Evolutionary conservation across 192 early-diverging fungal genomes (phyloP).

Genomic region (Tieghemiomyces parasiticus): DNA sequence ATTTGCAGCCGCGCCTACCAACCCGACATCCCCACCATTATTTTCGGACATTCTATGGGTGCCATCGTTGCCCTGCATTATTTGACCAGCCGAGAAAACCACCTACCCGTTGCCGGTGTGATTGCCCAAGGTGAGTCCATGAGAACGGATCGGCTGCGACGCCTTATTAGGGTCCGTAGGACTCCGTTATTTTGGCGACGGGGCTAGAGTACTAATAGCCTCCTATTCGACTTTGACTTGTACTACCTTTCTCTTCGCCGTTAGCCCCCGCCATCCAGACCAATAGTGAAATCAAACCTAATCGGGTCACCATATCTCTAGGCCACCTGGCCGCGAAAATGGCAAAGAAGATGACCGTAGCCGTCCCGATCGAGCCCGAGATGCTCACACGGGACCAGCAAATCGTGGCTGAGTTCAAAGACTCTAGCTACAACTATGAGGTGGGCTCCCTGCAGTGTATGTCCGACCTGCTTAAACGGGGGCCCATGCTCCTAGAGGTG

Average conservation of each 20-base stretch:
- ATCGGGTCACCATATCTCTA: not conserved
- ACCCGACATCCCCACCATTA: conserved; percentile 28
- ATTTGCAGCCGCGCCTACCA: conserved; percentile 19
- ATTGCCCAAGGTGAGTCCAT: conserved; percentile 2
- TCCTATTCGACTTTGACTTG: too few species aligned
- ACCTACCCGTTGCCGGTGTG: not conserved
- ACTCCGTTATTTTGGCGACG: too few species aligned
- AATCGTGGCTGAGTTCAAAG: conserved; percentile 6
- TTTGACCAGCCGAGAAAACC: not conserved
- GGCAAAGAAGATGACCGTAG: not conserved
- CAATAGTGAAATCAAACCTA: conserved; percentile 1
- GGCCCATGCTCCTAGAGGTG: conserved; percentile 13
- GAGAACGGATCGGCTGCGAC: too few species aligned
- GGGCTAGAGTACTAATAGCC: too few species aligned
- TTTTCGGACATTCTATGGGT: conserved; percentile 42
- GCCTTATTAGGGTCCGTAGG: too few species aligned
- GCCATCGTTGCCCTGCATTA: conserved; percentile 26
- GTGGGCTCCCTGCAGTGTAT: conserved; percentile 5
- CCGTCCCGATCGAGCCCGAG: not conserved
- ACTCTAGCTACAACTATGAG: not conserved
- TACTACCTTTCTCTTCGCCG: too few species aligned
- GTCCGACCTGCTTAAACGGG: conserved; percentile 17
- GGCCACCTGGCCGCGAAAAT: conserved; percentile 9
- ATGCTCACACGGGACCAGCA: conserved; percentile 4
- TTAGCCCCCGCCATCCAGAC: conserved; percentile 1